Evolutionary conservation across 371 early-diverging fungal genomes (phyloP).

Genomic region (Rhizomucor miehei): DNA sequence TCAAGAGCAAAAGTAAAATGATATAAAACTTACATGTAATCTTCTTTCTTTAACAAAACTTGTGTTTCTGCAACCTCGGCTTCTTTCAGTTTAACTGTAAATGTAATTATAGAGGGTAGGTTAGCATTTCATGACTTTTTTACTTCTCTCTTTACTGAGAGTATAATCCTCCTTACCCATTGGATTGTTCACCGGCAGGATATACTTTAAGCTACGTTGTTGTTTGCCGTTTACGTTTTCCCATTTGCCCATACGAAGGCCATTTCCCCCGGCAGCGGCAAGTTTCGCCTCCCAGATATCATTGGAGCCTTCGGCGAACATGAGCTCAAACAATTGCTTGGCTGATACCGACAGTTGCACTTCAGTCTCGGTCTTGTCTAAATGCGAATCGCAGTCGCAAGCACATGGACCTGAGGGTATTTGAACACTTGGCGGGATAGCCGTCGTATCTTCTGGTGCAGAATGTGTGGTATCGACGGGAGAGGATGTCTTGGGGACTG

Average conservation of each 20-base stretch:
- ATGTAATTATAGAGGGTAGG: background rate
- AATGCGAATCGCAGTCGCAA: conserved; percentile 68
- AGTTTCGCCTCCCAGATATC: conserved; percentile 50
- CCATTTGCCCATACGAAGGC: conserved; percentile 45
- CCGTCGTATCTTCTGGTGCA: background rate
- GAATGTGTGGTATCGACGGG: background rate
- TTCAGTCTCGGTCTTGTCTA: conserved; percentile 61
- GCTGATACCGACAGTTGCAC: conserved; percentile 57
- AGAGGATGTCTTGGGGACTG: background rate
- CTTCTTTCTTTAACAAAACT: conserved; percentile 49
- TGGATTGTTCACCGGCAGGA: conserved; percentile 54
- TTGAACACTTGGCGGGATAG: conserved; percentile 37
- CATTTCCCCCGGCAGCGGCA: conserved; percentile 34
- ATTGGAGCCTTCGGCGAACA: conserved; percentile 48
- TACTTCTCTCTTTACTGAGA: too few species aligned
- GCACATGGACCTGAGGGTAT: conserved; percentile 45
- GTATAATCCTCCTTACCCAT: too few species aligned
- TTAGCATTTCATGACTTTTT: too few species aligned
- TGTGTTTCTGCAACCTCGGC: conserved; percentile 60
- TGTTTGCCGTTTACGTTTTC: conserved; percentile 25
- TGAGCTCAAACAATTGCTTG: conserved; percentile 54
- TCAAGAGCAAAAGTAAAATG: too few species aligned
- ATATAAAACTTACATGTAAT: conserved; percentile 47
- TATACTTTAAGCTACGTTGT: conserved; percentile 43
- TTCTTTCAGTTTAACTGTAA: conserved; percentile 51